A percentile compares a stretch with the other conserved stretches of the same genome.
phyloP scores from a whole-genome alignment of 345 rosid genomes.

The Arabidopsis thaliana region TAIR10.1 NC_003074.8:23154001-23154500 shows the following conservation, averaged over 20 bases:
- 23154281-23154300: not conserved
- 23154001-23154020: not conserved
- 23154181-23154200: not conserved
- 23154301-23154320: not conserved
- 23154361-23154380: not conserved
- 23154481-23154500: not conserved
- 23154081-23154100: not conserved
- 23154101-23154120: conserved; percentile 6
- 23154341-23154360: not conserved
- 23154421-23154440: not conserved
- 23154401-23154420: too few relatives aligned
- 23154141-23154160: not conserved
- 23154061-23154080: conserved; percentile 22
- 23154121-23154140: not conserved
- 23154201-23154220: conserved; percentile 7
- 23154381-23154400: too few relatives aligned
- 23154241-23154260: conserved; percentile 3
- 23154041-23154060: not conserved
- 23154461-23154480: not conserved
- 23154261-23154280: not conserved
- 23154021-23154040: not conserved
- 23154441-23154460: not conserved
- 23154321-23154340: not conserved
- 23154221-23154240: not conserved
- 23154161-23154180: not conserved